Conservation (phyloP, 1,284 basidiomycete genomes). For the Cutaneotrichosporon sp. region DNA sequence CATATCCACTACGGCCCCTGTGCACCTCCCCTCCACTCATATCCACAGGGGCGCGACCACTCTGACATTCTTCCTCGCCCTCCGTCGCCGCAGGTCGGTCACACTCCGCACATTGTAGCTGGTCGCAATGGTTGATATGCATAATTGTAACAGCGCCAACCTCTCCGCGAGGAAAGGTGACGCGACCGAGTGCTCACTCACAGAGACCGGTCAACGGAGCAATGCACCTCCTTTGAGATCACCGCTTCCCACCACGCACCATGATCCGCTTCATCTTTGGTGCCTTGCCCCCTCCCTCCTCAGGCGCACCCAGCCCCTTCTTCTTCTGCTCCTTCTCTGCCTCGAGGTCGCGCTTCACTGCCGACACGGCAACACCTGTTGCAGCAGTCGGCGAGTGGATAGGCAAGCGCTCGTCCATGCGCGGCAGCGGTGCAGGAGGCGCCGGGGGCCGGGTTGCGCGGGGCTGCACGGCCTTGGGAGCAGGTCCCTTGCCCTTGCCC, state of each 20-base stretch:
- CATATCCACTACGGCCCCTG: neutral
- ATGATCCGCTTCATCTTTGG: conserved; percentile 45
- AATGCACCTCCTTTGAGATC: neutral
- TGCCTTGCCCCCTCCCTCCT: conserved; percentile 27
- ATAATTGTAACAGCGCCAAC: conserved; percentile 22
- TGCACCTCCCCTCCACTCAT: neutral
- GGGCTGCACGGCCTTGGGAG: neutral
- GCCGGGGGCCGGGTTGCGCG: conserved; percentile 33
- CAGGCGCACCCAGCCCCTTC: conserved; percentile 29
- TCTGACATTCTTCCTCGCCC: neutral
- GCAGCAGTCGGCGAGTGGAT: conserved; percentile 43
- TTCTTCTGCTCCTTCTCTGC: conserved; percentile 46
- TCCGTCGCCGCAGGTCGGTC: neutral
- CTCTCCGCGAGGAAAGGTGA: conserved; percentile 23
- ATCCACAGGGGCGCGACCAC: too few species aligned
- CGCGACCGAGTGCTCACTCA: neutral
- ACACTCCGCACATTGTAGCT: too few species aligned
- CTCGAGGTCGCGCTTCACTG: conserved; percentile 46
- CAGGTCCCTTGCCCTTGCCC: conserved; percentile 9
- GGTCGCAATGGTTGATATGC: conserved; percentile 20
- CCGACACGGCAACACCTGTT: conserved; percentile 43
- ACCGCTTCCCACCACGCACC: conserved; percentile 41
- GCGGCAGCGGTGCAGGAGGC: conserved; percentile 38
- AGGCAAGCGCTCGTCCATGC: conserved; percentile 44
- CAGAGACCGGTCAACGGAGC: too few species aligned